Evolutionary conservation across 1,284 basidiomycete species (phyloP).

Genomic region (Ceratobasidium sp.): DNA sequence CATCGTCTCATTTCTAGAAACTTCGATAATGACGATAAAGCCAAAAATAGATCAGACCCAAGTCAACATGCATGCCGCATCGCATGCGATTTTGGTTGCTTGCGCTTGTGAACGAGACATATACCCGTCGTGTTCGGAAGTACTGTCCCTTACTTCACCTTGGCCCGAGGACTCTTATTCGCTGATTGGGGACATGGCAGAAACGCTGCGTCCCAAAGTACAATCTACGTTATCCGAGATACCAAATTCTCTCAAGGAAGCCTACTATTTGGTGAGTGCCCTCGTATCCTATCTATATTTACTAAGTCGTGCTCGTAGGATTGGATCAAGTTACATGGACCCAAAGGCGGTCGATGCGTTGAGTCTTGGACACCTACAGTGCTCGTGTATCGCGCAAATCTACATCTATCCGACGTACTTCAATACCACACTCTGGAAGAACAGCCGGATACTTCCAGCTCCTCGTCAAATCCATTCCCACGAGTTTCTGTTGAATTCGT

Average conservation of each 20-base stretch:
- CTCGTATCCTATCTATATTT: neutral
- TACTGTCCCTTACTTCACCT: neutral
- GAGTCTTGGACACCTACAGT: neutral
- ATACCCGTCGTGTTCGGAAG: neutral
- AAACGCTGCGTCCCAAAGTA: neutral
- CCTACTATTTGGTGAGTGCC: neutral
- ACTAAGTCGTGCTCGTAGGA: neutral
- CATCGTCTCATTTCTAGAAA: too few relatives aligned
- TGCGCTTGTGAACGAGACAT: neutral
- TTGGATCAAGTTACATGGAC: conserved; percentile 13
- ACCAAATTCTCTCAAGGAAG: neutral
- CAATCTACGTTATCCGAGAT: neutral
- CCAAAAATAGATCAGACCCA: neutral
- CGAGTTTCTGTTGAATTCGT: conserved; percentile 9
- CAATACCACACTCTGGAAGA: neutral
- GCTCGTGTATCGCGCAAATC: neutral
- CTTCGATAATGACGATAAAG: neutral
- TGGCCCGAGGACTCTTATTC: neutral
- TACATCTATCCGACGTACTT: neutral
- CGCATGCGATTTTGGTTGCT: conserved; percentile 1
- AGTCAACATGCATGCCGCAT: neutral
- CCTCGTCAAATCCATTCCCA: neutral
- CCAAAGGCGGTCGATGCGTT: conserved; percentile 1
- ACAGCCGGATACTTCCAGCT: neutral
- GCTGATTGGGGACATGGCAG: neutral